These are phyloP conservation scores for Bolboschoenoplectus hybrid DNA, from an alignment of 202 grass and related monocot species.

Conservation along the genomic window DNA sequence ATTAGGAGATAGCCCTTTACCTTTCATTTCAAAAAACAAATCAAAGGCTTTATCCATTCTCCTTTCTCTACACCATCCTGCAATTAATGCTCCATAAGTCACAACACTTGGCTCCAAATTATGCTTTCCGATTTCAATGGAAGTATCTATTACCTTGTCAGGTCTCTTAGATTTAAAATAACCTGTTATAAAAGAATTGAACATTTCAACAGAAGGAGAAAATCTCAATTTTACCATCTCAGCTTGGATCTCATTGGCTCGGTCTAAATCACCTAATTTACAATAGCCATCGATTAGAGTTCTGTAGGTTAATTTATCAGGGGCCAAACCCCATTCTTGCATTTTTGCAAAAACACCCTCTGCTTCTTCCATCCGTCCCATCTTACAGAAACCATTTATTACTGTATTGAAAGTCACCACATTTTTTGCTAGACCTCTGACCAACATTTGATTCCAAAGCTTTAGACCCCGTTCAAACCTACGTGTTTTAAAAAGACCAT, in stretches of 20 bases:
- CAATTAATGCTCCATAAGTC: constrained; percentile 83
- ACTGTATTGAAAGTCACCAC: constrained; percentile 60
- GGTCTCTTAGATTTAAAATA: constrained; percentile 57
- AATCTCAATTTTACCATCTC: constrained; percentile 67
- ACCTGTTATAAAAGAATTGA: constrained; percentile 90
- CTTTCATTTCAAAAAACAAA: constrained; percentile 75
- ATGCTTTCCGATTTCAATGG: constrained; percentile 56
- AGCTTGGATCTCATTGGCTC: constrained; percentile 57
- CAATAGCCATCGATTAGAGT: constrained; percentile 79
- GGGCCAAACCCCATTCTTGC: constrained; percentile 59
- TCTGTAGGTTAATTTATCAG: constrained; percentile 78
- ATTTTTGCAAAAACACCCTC: constrained; percentile 64
- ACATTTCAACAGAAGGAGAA: constrained; percentile 76
- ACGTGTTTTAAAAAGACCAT: constrained; percentile 80
- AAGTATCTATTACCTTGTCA: constrained; percentile 57
- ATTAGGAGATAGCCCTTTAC: constrained; percentile 72
- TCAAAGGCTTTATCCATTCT: constrained; percentile 66
- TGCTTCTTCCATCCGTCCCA: constrained; percentile 62
- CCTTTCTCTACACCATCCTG: constrained; percentile 85
- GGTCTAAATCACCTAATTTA: constrained; percentile 64
- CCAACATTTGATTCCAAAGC: constrained; percentile 88
- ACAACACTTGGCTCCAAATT: constrained; percentile 64
- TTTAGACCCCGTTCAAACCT: constrained; percentile 61
- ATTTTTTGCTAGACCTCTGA: constrained; percentile 74
- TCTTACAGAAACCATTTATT: constrained; percentile 82